These are phyloP conservation scores for Cryomyces antarcticus DNA, from an alignment of 495 filamentous ascomycete genomes.

Conservation along the genomic window DNA sequence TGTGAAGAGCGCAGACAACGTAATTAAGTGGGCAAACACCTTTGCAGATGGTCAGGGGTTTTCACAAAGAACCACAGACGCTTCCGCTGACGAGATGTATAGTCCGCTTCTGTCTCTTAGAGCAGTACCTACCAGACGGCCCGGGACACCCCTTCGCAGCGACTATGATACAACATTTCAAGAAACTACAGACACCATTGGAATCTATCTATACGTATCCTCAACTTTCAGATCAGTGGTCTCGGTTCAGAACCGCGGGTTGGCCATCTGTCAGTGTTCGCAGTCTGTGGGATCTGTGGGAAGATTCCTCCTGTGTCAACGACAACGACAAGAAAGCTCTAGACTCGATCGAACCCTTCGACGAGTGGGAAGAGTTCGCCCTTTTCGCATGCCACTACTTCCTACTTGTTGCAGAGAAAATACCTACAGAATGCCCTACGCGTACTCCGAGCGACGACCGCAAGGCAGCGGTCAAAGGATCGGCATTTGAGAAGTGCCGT, in stretches of 20 bases:
- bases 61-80: neutral
- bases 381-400: conserved; percentile 78
- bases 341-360: conserved; percentile 60
- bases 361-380: conserved; percentile 92
- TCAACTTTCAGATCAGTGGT: conserved; percentile 35
- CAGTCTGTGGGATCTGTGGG: conserved; percentile 67
- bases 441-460: neutral
- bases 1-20: conserved; percentile 40
- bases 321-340: conserved; percentile 31
- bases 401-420: conserved; percentile 37
- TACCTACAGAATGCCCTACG: neutral
- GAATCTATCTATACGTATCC: conserved; percentile 54
- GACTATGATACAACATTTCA: conserved; percentile 74
- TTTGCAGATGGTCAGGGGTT: conserved; percentile 31
- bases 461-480: neutral
- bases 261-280: conserved; percentile 41
- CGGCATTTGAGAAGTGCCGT: neutral
- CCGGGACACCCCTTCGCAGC: conserved; percentile 60
- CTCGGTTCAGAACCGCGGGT: conserved; percentile 41
- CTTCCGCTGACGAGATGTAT: neutral
- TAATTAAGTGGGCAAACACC: conserved; percentile 48
- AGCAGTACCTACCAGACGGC: conserved; percentile 69
- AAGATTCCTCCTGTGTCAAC: conserved; percentile 36
- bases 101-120: conserved; percentile 59
- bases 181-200: conserved; percentile 58